A percentile compares a stretch with the other conserved stretches of the same genome.
phyloP scores from a whole-genome alignment of 1,139 yeast species.

The Diutina scorzettiae region DNA sequence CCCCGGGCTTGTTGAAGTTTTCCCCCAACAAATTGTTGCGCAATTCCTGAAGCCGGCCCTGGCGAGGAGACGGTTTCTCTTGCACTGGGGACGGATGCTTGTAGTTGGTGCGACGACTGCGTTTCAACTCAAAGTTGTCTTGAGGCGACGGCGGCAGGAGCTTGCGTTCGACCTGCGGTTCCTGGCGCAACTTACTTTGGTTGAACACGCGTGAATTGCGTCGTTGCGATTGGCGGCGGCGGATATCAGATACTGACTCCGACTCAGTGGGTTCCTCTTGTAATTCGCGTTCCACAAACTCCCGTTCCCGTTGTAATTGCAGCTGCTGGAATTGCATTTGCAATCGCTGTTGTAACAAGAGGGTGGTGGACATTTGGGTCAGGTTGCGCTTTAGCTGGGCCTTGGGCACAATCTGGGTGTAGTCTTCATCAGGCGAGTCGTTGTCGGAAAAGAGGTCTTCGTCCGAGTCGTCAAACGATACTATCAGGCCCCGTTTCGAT shows the following conservation, averaged over 20 bases:
- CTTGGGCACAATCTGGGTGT: not conserved
- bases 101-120: slow-evolving; percentile 33
- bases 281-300: not conserved
- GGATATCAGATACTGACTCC: not conserved
- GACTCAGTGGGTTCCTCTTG: not conserved
- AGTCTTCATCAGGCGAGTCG: not conserved
- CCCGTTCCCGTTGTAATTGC: slow-evolving; percentile 2
- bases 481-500: not conserved
- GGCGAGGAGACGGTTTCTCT: slow-evolving; percentile 6
- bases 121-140: slow-evolving; percentile 10
- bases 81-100: slow-evolving; percentile 15
- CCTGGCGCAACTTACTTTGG: not conserved
- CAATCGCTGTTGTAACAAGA: not conserved
- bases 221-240: not conserved
- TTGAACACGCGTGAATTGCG: not conserved
- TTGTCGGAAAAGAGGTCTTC: slow-evolving; percentile 5
- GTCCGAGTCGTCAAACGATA: slow-evolving; percentile 1
- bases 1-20: slow-evolving; percentile 6
- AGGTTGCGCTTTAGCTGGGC: not conserved
- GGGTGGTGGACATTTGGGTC: not conserved
- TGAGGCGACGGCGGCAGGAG: not conserved
- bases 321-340: slow-evolving; percentile 5
- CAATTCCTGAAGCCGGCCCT: slow-evolving; percentile 22
- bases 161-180: not conserved
- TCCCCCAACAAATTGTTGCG: slow-evolving; percentile 15